Conservation (phyloP, 257 asterid genomes). For the Solanum microdontum region DNA sequence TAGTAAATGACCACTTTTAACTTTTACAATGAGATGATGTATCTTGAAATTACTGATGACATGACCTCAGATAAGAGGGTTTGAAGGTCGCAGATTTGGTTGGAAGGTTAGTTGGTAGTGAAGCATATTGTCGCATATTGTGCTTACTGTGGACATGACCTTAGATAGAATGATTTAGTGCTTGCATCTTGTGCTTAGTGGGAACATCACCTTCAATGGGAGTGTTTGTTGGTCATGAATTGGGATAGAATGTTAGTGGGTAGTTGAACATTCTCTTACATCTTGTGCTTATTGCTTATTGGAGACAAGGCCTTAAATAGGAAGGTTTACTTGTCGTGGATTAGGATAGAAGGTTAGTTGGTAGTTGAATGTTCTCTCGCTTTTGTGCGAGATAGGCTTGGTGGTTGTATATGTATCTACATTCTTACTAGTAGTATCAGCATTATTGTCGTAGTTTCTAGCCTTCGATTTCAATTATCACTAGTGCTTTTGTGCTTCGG, state of each 20-base stretch:
- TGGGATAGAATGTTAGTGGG: neutral
- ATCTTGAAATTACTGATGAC: neutral
- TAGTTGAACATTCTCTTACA: neutral
- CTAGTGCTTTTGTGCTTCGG: neutral
- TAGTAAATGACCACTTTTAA: neutral
- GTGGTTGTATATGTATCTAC: neutral
- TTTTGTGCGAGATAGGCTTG: neutral
- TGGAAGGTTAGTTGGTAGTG: neutral
- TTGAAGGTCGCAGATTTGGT: neutral
- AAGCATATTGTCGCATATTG: neutral
- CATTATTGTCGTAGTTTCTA: too few relatives aligned
- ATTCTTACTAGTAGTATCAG: neutral
- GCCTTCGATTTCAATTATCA: neutral
- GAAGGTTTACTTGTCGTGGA: neutral
- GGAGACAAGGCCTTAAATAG: too few relatives aligned
- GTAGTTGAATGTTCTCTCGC: neutral
- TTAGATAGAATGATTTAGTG: too few relatives aligned
- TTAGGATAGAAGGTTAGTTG: neutral
- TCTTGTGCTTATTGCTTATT: neutral
- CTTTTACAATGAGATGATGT: neutral
- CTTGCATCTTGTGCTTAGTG: neutral
- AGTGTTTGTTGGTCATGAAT: neutral
- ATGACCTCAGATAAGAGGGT: neutral
- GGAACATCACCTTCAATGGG: neutral
- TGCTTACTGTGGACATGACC: neutral